Evolutionary conservation across 2,329 filamentous ascomycete species (phyloP).

Genomic region (Didymella pinodella): DNA sequence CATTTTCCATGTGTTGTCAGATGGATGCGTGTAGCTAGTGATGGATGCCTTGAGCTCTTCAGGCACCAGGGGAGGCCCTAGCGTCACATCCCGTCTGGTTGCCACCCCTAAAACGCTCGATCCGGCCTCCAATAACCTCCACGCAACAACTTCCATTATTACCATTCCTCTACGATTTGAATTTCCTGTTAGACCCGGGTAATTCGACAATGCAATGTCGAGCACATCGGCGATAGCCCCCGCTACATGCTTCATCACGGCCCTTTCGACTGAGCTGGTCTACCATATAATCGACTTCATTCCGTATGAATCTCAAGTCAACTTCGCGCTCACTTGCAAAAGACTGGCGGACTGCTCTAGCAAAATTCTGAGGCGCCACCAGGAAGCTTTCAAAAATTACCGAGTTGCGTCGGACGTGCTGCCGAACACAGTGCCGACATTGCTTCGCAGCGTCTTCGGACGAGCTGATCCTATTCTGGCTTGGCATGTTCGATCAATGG

Average conservation of each 20-base stretch:
- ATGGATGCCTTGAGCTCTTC: constrained; percentile 12
- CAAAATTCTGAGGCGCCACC: constrained; percentile 21
- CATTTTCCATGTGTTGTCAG: neutral
- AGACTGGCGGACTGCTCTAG: constrained; percentile 10
- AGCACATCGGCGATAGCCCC: neutral
- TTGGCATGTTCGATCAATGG: constrained; percentile 26
- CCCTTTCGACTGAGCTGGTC: constrained; percentile 15
- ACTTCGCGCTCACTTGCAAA: constrained; percentile 26
- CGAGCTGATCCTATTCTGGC: constrained; percentile 20
- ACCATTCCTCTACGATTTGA: neutral
- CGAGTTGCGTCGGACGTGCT: constrained; percentile 21
- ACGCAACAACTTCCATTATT: neutral
- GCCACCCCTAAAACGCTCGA: constrained; percentile 1
- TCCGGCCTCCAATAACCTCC: neutral
- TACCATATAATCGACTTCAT: constrained; percentile 19
- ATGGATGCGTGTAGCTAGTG: neutral
- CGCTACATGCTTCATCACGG: constrained; percentile 6
- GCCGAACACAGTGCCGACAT: constrained; percentile 18
- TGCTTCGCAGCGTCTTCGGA: constrained; percentile 22
- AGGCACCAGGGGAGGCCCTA: constrained; percentile 11
- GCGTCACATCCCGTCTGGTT: neutral
- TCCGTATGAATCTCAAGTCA: constrained; percentile 16
- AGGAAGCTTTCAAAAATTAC: constrained; percentile 23
- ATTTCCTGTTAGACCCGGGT: neutral
- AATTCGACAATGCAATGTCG: neutral